Evolutionary conservation across 2,329 filamentous ascomycete genomes (phyloP).

Genomic region (Penicillium sumatraense): DNA sequence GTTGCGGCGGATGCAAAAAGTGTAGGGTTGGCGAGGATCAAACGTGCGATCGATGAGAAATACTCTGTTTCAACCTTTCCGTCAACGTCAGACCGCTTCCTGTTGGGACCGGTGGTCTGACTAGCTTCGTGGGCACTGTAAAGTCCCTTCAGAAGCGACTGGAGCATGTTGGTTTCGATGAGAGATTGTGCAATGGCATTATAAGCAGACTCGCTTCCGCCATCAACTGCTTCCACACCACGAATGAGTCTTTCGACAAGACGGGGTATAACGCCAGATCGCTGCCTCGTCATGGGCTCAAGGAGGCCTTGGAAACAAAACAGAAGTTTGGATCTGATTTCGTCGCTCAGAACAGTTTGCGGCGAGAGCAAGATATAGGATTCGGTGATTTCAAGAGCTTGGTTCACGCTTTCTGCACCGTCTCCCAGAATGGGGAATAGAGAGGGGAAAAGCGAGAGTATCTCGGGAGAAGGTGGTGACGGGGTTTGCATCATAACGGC

Average conservation of each 20-base stretch:
- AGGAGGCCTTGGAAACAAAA: conserved; percentile 47
- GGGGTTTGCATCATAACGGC: conserved; percentile 71
- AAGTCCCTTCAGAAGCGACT: conserved; percentile 67
- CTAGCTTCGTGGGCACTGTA: conserved; percentile 73
- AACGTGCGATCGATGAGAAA: conserved; percentile 77
- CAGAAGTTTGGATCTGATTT: conserved; percentile 42
- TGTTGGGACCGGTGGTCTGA: conserved; percentile 80
- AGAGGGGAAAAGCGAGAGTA: conserved; percentile 67
- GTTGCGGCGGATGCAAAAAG: conserved; percentile 64
- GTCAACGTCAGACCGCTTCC: conserved; percentile 70
- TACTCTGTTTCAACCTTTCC: conserved; percentile 83
- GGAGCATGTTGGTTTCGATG: conserved; percentile 65
- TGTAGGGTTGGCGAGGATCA: conserved; percentile 73
- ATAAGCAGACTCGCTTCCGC: conserved; percentile 59
- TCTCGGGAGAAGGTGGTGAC: conserved; percentile 61
- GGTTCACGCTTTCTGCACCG: conserved; percentile 65
- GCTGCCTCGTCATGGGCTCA: conserved; percentile 42
- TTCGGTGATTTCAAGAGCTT: conserved; percentile 68
- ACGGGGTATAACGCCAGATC: conserved; percentile 47
- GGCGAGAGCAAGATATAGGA: conserved; percentile 71
- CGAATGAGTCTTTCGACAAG: conserved; percentile 69
- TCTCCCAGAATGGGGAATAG: conserved; percentile 70
- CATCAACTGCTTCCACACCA: conserved; percentile 65
- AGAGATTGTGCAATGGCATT: conserved; percentile 69
- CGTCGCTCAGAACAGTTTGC: conserved; percentile 47